Evolutionary conservation across 768 basidiomycete genomes (phyloP), one percentile per base, ranked within the genome.

Genomic region (Glaciozyma antarctica): DNA sequence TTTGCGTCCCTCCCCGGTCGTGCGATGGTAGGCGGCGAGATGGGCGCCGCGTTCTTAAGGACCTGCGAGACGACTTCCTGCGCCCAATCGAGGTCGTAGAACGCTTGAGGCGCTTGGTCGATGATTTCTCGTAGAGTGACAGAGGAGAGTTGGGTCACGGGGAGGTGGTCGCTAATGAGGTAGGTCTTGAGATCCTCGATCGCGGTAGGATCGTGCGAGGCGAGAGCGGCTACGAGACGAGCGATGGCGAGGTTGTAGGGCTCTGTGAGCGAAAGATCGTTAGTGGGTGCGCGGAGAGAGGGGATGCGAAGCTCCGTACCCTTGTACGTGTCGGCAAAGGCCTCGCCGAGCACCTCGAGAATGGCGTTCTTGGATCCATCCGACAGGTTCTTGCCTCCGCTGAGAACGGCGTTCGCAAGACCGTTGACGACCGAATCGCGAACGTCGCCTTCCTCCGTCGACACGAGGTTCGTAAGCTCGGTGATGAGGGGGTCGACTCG

Each of bases 401-500:
- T 60, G 76, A 79, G 19, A 86, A 97, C 90, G 38, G 67, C 70
- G 15, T 84, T 80, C 0, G 89, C 85, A 51, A 97, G 78, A 2
- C 90, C 88, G 52, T 83, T 77, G 15, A 88, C 80, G 68, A 91
- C 81, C 67, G 88, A 90, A 15, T 84, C 83, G 0, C 87, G 84
- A 57, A 94, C 84, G 41, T 81, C 81, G 75, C 69, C 80, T 80
- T 21, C 82, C 82, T 56, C 83, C 82, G 6, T 81, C 77, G 75
- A 76, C 4, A 56, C 63, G 12, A 72, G 60, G 56, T 72, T 73
- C 51, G 78, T 71, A 58, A 99, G 80, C 75, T 98, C 94, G 5
- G 88, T 90, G 58, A 97, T 81, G n/a, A 98, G 86, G 0, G 92
- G 92, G 74, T 97, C 94, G 44, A 72, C 89, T 60, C 91, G 81